phyloP scores from a whole-genome alignment of 2,329 filamentous ascomycete genomes.

The Mollisia scopiformis region DNA sequence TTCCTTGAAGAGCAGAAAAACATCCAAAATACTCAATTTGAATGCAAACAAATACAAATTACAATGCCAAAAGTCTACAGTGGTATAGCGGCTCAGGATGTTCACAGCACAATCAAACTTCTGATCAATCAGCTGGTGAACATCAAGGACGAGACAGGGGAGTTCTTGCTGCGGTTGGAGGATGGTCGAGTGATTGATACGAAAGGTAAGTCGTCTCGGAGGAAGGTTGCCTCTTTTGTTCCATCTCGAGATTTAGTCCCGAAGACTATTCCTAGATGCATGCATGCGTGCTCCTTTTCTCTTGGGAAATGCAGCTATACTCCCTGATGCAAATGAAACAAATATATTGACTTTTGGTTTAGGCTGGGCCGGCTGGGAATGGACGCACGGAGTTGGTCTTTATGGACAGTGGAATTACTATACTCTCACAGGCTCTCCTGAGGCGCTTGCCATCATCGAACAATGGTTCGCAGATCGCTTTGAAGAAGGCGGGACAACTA shows the following conservation, averaged over 20 bases:
- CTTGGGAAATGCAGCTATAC: no score
- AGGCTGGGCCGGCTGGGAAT: slow-evolving; percentile 83
- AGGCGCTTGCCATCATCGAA: slow-evolving; percentile 67
- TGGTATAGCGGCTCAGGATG: slow-evolving; percentile 40
- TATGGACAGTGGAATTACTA: slow-evolving; percentile 86
- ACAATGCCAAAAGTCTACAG: slow-evolving; percentile 4
- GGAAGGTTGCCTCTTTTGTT: neutral
- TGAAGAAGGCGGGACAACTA: slow-evolving; percentile 59
- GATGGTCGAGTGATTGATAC: slow-evolving; percentile 73
- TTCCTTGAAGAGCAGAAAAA: neutral
- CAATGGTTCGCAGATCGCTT: slow-evolving; percentile 76
- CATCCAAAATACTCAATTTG: neutral
- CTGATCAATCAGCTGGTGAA: slow-evolving; percentile 77
- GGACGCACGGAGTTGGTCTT: slow-evolving; percentile 79
- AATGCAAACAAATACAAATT: no score
- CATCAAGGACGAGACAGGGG: slow-evolving; percentile 74
- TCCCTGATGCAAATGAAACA: no score
- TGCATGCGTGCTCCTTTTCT: no score
- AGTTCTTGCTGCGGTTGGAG: slow-evolving; percentile 71
- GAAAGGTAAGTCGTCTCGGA: slow-evolving; percentile 45
- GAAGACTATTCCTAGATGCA: neutral
- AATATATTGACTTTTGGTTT: neutral
- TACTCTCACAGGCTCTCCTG: slow-evolving; percentile 65
- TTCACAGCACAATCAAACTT: slow-evolving; percentile 59
- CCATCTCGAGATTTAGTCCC: neutral